phyloP scores from a whole-genome alignment of 495 filamentous ascomycete species.

The Massariosphaeria phaeospora region DNA sequence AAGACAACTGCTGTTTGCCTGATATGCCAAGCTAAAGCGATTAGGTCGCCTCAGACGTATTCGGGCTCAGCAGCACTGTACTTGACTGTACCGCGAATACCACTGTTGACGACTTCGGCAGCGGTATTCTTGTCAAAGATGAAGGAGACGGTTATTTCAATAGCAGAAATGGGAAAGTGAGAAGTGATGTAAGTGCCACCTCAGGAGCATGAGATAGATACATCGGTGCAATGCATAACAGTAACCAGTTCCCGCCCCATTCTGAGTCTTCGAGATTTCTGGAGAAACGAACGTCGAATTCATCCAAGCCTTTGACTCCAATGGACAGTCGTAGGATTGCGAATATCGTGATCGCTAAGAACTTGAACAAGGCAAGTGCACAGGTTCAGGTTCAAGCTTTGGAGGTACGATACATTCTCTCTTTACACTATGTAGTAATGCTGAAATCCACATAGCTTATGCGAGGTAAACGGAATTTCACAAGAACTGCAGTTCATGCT shows the following conservation, averaged over 20 bases:
- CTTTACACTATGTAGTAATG: no score
- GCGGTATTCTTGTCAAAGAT: slow-evolving; percentile 56
- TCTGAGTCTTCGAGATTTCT: slow-evolving; percentile 22
- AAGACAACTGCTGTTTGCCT: slow-evolving; percentile 6
- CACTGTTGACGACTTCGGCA: slow-evolving; percentile 73
- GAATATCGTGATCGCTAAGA: slow-evolving; percentile 74
- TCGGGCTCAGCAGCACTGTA: slow-evolving; percentile 61
- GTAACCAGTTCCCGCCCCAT: slow-evolving; percentile 1
- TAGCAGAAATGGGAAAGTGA: slow-evolving; percentile 1
- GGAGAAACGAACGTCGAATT: slow-evolving; percentile 26
- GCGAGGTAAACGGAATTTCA: slow-evolving; percentile 70
- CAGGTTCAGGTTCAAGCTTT: slow-evolving; percentile 83
- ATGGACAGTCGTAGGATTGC: slow-evolving; percentile 53
- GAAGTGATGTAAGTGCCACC: slow-evolving; percentile 15
- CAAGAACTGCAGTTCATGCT: slow-evolving; percentile 61
- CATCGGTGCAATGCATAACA: no score
- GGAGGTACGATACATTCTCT: slow-evolving; percentile 61
- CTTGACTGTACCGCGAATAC: slow-evolving; percentile 67
- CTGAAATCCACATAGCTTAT: no score
- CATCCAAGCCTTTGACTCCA: slow-evolving; percentile 32
- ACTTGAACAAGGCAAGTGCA: slow-evolving; percentile 64
- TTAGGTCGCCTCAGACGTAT: slow-evolving; percentile 63
- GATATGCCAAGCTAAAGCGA: slow-evolving; percentile 3
- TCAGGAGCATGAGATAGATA: no score
- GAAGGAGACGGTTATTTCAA: slow-evolving; percentile 19